Base-by-base conservation (phyloP, 306 rosid species). In the Carpinus fangiana region DNA sequence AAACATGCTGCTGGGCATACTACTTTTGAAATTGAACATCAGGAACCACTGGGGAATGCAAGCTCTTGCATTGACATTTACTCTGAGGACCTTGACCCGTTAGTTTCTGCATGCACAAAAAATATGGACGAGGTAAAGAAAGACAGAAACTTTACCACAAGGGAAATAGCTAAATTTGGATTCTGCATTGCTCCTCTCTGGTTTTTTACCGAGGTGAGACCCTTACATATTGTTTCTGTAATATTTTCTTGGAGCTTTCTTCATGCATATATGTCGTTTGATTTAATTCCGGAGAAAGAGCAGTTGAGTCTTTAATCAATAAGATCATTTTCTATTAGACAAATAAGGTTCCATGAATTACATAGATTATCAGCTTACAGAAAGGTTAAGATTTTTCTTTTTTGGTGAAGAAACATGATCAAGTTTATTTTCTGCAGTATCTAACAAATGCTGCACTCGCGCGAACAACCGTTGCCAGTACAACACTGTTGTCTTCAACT, bases 121-220 rank as follows among this genome's bases (percentile, higher is more conserved):
- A 51, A 59, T 50, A 76, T 48, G 41, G 68, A 51, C 73, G 52
- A 43, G 11, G 41, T 73, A 71, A 73, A 79, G 68, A 46, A 67
- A 43, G 83, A 73, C 9, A 62, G 18, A 43, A 80, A n/a, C 55
- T 57, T 80, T 18, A 52, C 73, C 38, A 70, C 74, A 45, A 74
- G 12, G 70, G 79, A 74, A 67, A 72, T 80, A 55, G 83, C 71
- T 56, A 78, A 67, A 67, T 74, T 73, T 54, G 83, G 83, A 38
- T 80, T 80, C 36, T 80, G 54, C 71, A 34, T 80, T 47, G 83
- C 83, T 68, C 83, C 83, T 55, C 51, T 80, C 76, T 80, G 83
- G 83, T 80, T 80, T 67, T 67, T 75, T n/a, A 80, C 84, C 4
- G 84, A 80, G 84, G 84, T 80, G 72, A 70, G 76, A 66, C 13